These are phyloP conservation scores for Ceratobasidium sp. DNA, from an alignment of 1,284 basidiomycete species.

Conservation along the genomic window DNA sequence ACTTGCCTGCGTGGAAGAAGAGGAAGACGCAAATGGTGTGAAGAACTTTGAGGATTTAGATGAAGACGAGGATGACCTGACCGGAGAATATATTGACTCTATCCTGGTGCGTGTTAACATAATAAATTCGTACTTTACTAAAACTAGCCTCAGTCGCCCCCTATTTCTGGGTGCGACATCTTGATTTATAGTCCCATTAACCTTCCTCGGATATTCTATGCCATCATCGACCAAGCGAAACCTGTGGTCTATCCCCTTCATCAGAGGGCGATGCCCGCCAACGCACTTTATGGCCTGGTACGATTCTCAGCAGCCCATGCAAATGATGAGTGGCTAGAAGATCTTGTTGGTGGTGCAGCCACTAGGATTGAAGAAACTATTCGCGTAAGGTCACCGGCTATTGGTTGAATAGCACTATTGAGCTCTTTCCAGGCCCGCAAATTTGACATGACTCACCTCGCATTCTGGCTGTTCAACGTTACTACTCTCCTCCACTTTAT, in stretches of 20 bases:
- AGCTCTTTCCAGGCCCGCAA: slow-evolving; percentile 65
- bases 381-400: slow-evolving; percentile 68
- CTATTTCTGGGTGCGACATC: slow-evolving; percentile 41
- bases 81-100: slow-evolving; percentile 54
- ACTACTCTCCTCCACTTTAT: slow-evolving; percentile 89
- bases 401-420: background rate
- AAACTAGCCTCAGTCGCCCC: slow-evolving; percentile 51
- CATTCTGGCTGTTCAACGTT: slow-evolving; percentile 95
- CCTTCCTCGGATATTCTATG: slow-evolving; percentile 42
- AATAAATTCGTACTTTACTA: slow-evolving; percentile 58
- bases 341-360: slow-evolving; percentile 86
- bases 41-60: slow-evolving; percentile 52
- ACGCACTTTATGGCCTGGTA: slow-evolving; percentile 80
- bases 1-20: slow-evolving; percentile 45
- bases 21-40: slow-evolving; percentile 47
- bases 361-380: slow-evolving; percentile 90
- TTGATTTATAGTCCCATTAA: slow-evolving; percentile 45
- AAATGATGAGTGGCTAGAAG: slow-evolving; percentile 88
- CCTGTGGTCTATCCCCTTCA: slow-evolving; percentile 52
- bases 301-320: slow-evolving; percentile 85
- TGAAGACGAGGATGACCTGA: slow-evolving; percentile 57
- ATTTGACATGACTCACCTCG: slow-evolving; percentile 82
- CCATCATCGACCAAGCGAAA: slow-evolving; percentile 51
- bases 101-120: slow-evolving; percentile 48
- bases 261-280: slow-evolving; percentile 78